Conservation (phyloP, 768 basidiomycete species). For the Tricholoma sp. region DNA sequence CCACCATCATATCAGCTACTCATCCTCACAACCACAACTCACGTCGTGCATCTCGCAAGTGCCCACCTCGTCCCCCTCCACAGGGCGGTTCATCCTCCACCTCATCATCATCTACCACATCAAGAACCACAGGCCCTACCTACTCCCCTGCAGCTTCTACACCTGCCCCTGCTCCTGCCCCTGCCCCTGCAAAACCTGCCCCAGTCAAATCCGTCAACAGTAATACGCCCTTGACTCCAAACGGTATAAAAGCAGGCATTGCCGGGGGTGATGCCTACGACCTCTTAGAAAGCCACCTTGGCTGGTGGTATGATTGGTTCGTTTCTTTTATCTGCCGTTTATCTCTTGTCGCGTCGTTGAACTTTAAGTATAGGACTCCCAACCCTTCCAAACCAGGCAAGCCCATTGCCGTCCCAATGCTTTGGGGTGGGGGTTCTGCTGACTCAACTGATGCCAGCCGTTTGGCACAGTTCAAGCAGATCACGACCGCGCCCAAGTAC, state of each 20-base stretch:
- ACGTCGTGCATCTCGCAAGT: not conserved
- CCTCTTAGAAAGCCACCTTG: conserved; percentile 36
- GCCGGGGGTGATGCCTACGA: conserved; percentile 40
- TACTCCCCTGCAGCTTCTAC: not conserved
- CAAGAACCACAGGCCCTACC: not conserved
- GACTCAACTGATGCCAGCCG: conserved; percentile 36
- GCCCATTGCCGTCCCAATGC: conserved; percentile 40
- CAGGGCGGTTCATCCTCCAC: not conserved
- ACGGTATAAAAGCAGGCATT: conserved; percentile 41
- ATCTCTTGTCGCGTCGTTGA: not conserved
- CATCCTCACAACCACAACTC: not conserved
- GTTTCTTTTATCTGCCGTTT: not conserved
- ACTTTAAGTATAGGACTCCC: conserved; percentile 27
- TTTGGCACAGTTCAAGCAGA: conserved; percentile 29
- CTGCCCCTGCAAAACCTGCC: not conserved
- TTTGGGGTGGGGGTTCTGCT: conserved; percentile 39
- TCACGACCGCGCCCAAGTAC: conserved; percentile 30
- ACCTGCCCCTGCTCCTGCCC: not conserved
- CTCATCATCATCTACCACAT: not conserved
- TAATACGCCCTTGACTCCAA: conserved; percentile 29
- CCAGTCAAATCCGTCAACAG: not conserved
- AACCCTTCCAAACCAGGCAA: conserved; percentile 34
- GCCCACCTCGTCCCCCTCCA: not conserved
- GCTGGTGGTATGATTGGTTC: conserved; percentile 48
- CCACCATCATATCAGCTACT: not conserved